Evolutionary conservation across 2,329 filamentous ascomycete species (phyloP).

Genomic region (Aspergillus intermedius): DNA sequence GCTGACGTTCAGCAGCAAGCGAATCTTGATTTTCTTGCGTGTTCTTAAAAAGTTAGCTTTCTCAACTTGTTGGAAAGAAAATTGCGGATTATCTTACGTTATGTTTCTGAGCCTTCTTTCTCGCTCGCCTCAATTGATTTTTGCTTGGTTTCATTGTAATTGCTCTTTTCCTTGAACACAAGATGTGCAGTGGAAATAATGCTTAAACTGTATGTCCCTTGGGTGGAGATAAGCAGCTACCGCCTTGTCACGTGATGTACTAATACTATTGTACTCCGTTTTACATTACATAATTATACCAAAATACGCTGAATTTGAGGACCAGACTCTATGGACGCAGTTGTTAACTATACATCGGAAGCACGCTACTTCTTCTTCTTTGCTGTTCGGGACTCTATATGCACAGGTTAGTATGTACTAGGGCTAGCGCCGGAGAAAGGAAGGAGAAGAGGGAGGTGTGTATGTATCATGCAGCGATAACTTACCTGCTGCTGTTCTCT

Average conservation of each 20-base stretch:
- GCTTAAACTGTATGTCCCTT: too few relatives aligned
- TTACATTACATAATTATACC: too few relatives aligned
- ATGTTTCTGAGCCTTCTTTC: slow-evolving; percentile 89
- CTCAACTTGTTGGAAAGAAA: neutral
- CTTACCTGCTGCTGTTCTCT: slow-evolving; percentile 52
- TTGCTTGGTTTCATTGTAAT: slow-evolving; percentile 66
- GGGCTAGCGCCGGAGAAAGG: neutral
- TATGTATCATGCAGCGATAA: neutral
- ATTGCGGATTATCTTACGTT: slow-evolving; percentile 37
- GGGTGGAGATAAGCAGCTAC: too few relatives aligned
- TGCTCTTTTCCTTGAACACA: too few relatives aligned
- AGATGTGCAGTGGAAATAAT: too few relatives aligned
- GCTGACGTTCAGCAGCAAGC: slow-evolving; percentile 2
- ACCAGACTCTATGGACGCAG: neutral
- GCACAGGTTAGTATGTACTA: slow-evolving; percentile 1
- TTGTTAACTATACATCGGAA: neutral
- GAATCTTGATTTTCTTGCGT: slow-evolving; percentile 9
- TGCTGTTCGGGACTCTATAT: slow-evolving; percentile 17
- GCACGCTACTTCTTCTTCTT: slow-evolving; percentile 20
- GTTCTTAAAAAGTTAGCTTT: slow-evolving; percentile 24
- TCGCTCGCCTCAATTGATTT: slow-evolving; percentile 85
- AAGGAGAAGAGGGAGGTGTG: neutral
- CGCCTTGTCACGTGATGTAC: too few relatives aligned
- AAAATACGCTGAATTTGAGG: too few relatives aligned
- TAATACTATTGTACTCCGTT: too few relatives aligned